A percentile compares a stretch with the other conserved stretches of the same genome.
Conservation (phyloP, 2,329 filamentous ascomycete species). For the Capronia americana region DNA sequence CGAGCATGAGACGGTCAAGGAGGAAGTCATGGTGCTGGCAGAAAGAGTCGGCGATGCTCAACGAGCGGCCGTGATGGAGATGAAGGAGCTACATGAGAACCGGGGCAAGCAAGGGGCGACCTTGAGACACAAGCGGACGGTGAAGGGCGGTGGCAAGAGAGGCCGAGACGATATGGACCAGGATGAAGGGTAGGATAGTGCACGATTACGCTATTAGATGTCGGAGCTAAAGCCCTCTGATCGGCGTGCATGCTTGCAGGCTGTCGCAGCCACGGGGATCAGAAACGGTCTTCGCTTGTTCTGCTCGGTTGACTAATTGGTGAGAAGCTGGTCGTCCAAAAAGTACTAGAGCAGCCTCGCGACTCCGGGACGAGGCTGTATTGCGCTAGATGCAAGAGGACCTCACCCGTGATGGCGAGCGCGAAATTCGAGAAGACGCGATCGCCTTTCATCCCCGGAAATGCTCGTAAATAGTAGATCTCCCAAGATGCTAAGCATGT, state of each 20-base stretch:
- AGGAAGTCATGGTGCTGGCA: conserved; percentile 83
- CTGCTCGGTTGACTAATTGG: not conserved
- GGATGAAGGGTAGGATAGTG: conserved; percentile 72
- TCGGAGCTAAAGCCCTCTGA: not conserved
- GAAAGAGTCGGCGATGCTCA: conserved; percentile 82
- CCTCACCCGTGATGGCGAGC: not conserved
- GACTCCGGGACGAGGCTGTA: not conserved
- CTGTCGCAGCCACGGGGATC: too few relatives aligned
- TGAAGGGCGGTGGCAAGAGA: conserved; percentile 52
- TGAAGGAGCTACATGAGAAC: conserved; percentile 79
- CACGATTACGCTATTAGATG: not conserved
- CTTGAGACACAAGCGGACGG: conserved; percentile 58
- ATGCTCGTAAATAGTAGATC: conserved; percentile 2
- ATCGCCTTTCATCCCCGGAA: not conserved
- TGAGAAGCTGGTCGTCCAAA: not conserved
- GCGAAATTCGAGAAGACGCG: not conserved
- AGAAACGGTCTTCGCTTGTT: not conserved
- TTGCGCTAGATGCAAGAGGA: not conserved
- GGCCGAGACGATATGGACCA: conserved; percentile 73
- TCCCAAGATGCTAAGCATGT: not conserved
- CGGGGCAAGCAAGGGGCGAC: conserved; percentile 43
- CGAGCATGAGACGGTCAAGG: conserved; percentile 73
- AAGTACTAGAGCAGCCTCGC: conserved; percentile 19
- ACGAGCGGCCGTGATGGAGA: conserved; percentile 75
- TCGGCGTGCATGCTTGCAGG: not conserved